Evolutionary conservation across 2,329 filamentous ascomycete genomes (phyloP).

Genomic region (Ceratocystis destructans): DNA sequence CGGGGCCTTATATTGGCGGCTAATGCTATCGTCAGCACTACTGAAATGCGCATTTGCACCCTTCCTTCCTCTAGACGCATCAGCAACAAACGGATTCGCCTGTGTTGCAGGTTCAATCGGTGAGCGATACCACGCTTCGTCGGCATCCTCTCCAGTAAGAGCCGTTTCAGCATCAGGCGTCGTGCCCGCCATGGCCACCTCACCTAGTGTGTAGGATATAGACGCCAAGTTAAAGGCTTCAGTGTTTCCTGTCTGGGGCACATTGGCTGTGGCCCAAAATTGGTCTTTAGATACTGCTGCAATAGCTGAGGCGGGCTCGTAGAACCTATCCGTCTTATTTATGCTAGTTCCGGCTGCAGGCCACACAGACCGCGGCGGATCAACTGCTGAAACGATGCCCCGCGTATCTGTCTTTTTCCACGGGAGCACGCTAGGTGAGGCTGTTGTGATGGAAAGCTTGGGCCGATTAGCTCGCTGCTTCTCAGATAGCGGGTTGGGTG

Average conservation of each 20-base stretch:
- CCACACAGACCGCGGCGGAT: constrained; percentile 14
- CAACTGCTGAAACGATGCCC: constrained; percentile 11
- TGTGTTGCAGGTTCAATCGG: not conserved
- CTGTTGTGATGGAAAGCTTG: constrained; percentile 15
- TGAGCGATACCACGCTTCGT: constrained; percentile 17
- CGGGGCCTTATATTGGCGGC: not conserved
- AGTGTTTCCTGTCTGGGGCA: constrained; percentile 19
- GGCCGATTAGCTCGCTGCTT: constrained; percentile 1
- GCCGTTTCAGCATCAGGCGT: constrained; percentile 10
- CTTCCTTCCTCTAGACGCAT: not conserved
- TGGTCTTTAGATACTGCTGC: constrained; percentile 5
- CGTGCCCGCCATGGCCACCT: constrained; percentile 12
- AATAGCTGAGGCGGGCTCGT: constrained; percentile 7
- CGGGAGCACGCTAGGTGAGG: not conserved
- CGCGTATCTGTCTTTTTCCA: constrained; percentile 16
- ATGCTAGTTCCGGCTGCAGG: not conserved
- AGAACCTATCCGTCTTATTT: not conserved
- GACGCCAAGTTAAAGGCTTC: constrained; percentile 18
- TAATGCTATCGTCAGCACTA: not conserved
- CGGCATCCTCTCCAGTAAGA: constrained; percentile 3
- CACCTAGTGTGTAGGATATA: constrained; percentile 16
- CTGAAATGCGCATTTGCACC: not conserved
- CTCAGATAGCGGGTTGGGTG: not conserved
- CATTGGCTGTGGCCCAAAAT: constrained; percentile 15
- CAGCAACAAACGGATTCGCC: not conserved